Evolutionary conservation across 306 rosid species (phyloP).

Genomic region (Trifolium subterraneum): DNA sequence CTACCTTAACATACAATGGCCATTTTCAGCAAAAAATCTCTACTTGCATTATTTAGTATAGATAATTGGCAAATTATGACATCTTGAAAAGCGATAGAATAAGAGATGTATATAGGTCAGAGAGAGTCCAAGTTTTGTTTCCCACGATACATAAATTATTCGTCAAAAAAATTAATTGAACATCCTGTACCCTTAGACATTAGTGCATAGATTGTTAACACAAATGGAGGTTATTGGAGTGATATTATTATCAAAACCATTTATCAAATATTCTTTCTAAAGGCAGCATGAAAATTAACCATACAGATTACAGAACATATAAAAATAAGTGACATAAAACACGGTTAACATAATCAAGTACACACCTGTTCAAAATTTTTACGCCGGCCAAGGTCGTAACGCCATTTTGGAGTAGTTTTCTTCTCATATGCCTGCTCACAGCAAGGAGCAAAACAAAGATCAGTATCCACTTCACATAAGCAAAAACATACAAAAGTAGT

Average conservation of each 20-base stretch:
- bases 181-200: neutral
- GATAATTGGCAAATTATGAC: neutral
- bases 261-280: slow-evolving; percentile 11
- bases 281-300: slow-evolving; percentile 6
- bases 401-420: slow-evolving; percentile 96
- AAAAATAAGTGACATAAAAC: neutral
- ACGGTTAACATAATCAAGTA: neutral
- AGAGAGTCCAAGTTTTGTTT: slow-evolving; percentile 3
- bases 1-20: neutral
- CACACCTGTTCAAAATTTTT: slow-evolving; percentile 97
- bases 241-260: neutral
- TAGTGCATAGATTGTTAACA: slow-evolving; percentile 7
- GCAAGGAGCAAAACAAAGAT: slow-evolving; percentile 38
- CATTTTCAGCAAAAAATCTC: slow-evolving; percentile 7
- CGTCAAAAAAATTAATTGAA: neutral
- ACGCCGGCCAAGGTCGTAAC: slow-evolving; percentile 91
- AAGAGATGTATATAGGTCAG: slow-evolving; percentile 7
- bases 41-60: slow-evolving; percentile 21
- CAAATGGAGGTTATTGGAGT: neutral
- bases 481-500: slow-evolving; percentile 14
- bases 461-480: slow-evolving; percentile 34
- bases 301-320: slow-evolving; percentile 1
- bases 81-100: slow-evolving; percentile 14
- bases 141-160: neutral
- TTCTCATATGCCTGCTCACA: slow-evolving; percentile 91